Conservation (phyloP, 345 rosid genomes). For the Syzygium aqueum region DNA sequence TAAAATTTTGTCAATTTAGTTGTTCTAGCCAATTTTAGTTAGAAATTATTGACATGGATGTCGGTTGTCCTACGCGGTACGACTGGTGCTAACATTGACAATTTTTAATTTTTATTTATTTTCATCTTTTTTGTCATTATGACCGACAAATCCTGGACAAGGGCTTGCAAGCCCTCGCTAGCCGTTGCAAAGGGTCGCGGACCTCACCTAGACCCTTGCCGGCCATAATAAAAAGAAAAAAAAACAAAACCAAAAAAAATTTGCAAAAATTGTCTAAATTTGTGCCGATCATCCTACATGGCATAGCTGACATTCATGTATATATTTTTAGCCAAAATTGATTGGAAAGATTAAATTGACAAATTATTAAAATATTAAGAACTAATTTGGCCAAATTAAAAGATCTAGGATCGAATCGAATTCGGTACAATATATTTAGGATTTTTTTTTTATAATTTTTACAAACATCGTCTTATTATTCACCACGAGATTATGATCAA, state of each 20-base stretch:
- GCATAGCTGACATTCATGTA: background rate
- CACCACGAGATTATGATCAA: background rate
- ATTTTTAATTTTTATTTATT: background rate
- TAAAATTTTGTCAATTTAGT: too few species aligned
- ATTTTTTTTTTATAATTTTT: background rate
- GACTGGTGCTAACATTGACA: accelerated
- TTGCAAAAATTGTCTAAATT: background rate
- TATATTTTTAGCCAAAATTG: background rate
- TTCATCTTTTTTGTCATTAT: background rate
- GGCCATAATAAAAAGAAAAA: background rate
- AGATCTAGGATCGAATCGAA: background rate
- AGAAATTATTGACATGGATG: background rate
- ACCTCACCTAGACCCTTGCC: background rate
- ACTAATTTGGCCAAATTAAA: background rate
- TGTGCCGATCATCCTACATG: accelerated
- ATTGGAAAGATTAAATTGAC: background rate
- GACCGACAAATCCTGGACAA: background rate
- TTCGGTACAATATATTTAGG: background rate
- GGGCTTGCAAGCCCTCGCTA: background rate
- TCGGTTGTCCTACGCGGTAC: accelerated
- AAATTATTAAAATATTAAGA: background rate
- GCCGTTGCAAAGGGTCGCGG: background rate
- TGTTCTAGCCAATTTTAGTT: too few species aligned
- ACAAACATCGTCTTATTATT: background rate
- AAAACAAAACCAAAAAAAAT: background rate